A percentile compares a stretch with the other conserved stretches of the same genome.
Evolutionary conservation across 345 rosid species (phyloP).

Genomic region (Combretum micranthum): DNA sequence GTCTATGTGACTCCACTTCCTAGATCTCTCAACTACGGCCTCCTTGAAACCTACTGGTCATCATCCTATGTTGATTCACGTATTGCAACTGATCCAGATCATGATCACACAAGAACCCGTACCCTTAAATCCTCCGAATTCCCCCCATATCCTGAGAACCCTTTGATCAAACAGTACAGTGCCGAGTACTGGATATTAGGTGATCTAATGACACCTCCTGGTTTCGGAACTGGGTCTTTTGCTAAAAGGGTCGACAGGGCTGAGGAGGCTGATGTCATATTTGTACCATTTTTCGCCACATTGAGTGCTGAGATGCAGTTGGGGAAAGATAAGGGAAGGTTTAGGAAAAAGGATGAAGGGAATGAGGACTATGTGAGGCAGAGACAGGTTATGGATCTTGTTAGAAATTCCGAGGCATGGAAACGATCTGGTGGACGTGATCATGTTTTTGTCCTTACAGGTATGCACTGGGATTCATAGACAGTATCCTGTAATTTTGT

Average conservation of each 20-base stretch:
- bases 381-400: constrained; percentile 51
- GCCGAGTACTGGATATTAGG: constrained; percentile 96
- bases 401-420: constrained; percentile 69
- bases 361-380: constrained; percentile 80
- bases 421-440: constrained; percentile 70
- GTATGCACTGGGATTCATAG: constrained; percentile 19
- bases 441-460: constrained; percentile 91
- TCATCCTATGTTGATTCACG: constrained; percentile 54
- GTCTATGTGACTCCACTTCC: constrained; percentile 81
- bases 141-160: constrained; percentile 71
- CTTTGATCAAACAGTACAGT: constrained; percentile 89
- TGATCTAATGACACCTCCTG: constrained; percentile 67
- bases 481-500: too few species aligned
- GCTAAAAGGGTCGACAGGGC: constrained; percentile 52
- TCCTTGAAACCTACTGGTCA: constrained; percentile 69
- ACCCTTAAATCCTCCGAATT: constrained; percentile 20
- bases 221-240: constrained; percentile 36
- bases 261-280: constrained; percentile 68
- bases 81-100: constrained; percentile 69
- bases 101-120: constrained; percentile 20
- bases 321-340: constrained; percentile 56
- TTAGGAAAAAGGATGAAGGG: constrained; percentile 50
- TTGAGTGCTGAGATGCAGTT: constrained; percentile 90
- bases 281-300: constrained; percentile 85
- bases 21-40: constrained; percentile 77